Base-by-base conservation (phyloP, 352 stramenopile genomes). In the Phytopythium delawarense region DNA sequence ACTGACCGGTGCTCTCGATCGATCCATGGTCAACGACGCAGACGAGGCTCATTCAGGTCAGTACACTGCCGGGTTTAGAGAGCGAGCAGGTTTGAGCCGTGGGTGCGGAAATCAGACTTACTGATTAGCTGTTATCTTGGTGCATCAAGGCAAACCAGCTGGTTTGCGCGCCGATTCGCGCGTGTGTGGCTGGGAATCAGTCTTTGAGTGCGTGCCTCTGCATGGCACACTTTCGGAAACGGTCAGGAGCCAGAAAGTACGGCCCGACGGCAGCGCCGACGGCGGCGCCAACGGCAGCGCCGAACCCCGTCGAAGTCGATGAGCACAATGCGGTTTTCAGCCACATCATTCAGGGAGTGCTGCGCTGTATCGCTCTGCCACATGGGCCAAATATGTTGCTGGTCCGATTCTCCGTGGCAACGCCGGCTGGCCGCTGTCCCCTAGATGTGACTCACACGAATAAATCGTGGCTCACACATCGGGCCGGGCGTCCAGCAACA, bases 181-280 rank as follows among this genome's bases (percentile, higher is more conserved):
- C 48, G 28, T 35, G n/a, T 54, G 48, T 35, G 48, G 48, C 48
- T 54, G 48, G 48, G 23, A 12, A 35, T 54, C 48, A 32, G 48
- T 21, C 15, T 35, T 54, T 32, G 48, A 12, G 3, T 35, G 9
- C 48, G 48, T 54, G 48, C 48, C 23, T 54, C 28, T 34, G 30
- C 48, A 13, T 18, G n/a, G 20, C 7, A 8, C 13, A 49, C 28
- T 32, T 45, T 34, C 46, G 46, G 46, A 52, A 52, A 52, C 48
- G 15, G 48, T 54, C 48, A 54, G 23, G 48, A 54, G 48, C 28
- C 48, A 35, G 48, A 54, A 54, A 32, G 28, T 20, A 16, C 23
- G 9, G 48, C 42, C 40, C 15, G n/a, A 45, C 16, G 40, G 40
- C 40, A 45, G 40, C 16, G 7, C 16, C 4, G 5, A 32, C 28